Evolutionary conservation across 2,329 filamentous ascomycete species (phyloP).

Genomic region (Xylaria digitata): DNA sequence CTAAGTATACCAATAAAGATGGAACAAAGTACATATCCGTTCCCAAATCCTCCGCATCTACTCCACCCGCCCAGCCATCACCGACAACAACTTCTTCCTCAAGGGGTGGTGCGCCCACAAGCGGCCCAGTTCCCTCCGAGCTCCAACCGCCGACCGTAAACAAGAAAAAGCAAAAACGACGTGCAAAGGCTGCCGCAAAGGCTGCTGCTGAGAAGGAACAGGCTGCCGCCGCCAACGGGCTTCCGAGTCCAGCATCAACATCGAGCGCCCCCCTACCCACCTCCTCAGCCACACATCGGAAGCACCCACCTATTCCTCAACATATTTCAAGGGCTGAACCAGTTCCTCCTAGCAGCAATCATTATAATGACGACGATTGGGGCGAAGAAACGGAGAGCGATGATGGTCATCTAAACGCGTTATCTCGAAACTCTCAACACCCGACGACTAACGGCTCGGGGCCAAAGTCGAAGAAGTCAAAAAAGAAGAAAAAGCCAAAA

Average conservation of each 20-base stretch:
- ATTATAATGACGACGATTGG: slow-evolving; percentile 60
- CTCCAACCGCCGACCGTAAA: slow-evolving; percentile 69
- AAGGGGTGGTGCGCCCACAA: slow-evolving; percentile 51
- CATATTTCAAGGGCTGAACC: slow-evolving; percentile 26
- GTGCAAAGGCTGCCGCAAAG: slow-evolving; percentile 84
- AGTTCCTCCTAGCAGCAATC: slow-evolving; percentile 44
- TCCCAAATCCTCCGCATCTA: slow-evolving; percentile 63
- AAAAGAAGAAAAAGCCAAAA: slow-evolving; percentile 75
- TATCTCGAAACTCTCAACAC: slow-evolving; percentile 54
- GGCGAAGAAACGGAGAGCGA: slow-evolving; percentile 68
- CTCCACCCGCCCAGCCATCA: slow-evolving; percentile 66
- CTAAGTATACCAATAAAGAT: slow-evolving; percentile 75
- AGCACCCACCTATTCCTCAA: slow-evolving; percentile 34
- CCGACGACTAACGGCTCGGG: slow-evolving; percentile 53
- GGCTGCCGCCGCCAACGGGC: slow-evolving; percentile 55
- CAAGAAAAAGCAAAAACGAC: slow-evolving; percentile 94
- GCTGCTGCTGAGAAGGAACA: slow-evolving; percentile 65
- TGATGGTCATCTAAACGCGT: slow-evolving; percentile 61
- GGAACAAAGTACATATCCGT: slow-evolving; percentile 76
- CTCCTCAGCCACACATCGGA: slow-evolving; percentile 36
- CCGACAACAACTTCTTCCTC: slow-evolving; percentile 58
- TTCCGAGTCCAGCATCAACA: slow-evolving; percentile 53
- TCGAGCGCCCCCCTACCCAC: slow-evolving; percentile 43
- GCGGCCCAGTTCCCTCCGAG: slow-evolving; percentile 44
- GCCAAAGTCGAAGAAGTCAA: slow-evolving; percentile 68